phyloP scores from a whole-genome alignment of 768 basidiomycete genomes.

The Amanita jacksonii region DNA sequence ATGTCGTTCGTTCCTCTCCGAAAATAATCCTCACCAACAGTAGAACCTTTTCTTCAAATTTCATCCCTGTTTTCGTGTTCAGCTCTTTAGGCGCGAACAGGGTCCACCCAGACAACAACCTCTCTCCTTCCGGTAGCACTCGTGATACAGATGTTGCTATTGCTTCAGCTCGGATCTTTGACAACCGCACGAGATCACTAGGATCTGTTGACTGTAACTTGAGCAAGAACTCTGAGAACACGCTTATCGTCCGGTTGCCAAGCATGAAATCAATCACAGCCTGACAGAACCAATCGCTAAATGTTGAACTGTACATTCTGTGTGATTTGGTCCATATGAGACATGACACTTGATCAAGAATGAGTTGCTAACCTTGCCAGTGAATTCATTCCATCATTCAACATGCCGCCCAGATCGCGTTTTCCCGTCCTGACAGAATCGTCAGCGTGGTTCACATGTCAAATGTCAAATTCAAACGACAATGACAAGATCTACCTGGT shows the following conservation, averaged over 20 bases:
- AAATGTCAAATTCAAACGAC: not conserved
- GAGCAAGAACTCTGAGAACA: conserved; percentile 90
- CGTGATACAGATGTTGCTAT: conserved; percentile 81
- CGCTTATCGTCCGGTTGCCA: conserved; percentile 75
- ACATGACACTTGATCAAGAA: not conserved
- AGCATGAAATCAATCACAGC: conserved; percentile 91
- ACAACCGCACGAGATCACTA: conserved; percentile 76
- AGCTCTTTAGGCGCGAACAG: conserved; percentile 76
- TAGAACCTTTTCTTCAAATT: conserved; percentile 91
- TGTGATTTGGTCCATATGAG: conserved; percentile 1
- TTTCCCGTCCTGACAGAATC: conserved; percentile 70
- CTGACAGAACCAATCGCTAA: conserved; percentile 95
- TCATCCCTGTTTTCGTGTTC: conserved; percentile 61
- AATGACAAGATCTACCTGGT: conserved; percentile 47
- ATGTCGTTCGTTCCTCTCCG: not conserved
- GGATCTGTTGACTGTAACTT: conserved; percentile 91
- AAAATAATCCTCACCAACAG: conserved; percentile 54
- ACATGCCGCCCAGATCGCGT: conserved; percentile 81
- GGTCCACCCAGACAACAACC: conserved; percentile 82
- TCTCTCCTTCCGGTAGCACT: conserved; percentile 69
- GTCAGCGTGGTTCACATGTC: not conserved
- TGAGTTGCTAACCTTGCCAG: conserved; percentile 49
- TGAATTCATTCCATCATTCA: conserved; percentile 95
- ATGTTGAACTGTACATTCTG: conserved; percentile 82
- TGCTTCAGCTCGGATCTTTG: conserved; percentile 85